Conservation (phyloP, 2,329 filamentous ascomycete species). For the Periconia digitata region DNA sequence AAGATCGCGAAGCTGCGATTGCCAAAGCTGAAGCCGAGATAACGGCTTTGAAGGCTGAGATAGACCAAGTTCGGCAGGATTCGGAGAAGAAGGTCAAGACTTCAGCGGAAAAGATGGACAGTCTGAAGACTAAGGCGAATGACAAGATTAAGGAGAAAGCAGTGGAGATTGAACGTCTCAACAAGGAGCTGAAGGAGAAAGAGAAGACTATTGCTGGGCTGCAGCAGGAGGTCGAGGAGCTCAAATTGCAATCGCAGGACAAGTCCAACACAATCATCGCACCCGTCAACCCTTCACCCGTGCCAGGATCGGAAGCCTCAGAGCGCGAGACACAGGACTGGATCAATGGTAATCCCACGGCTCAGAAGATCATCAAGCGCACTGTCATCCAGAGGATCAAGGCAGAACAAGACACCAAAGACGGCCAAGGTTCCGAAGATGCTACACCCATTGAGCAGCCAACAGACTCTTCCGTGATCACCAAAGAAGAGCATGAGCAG, state of each 20-base stretch:
- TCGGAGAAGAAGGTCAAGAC: slow-evolving; percentile 28
- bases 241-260: slow-evolving; percentile 12
- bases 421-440: slow-evolving; percentile 17
- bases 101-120: slow-evolving; percentile 12
- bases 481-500: slow-evolving; percentile 41
- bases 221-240: slow-evolving; percentile 11
- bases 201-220: slow-evolving; percentile 1
- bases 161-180: slow-evolving; percentile 32
- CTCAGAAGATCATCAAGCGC: slow-evolving; percentile 13
- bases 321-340: slow-evolving; percentile 10
- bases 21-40: slow-evolving; percentile 14
- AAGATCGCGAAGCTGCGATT: slow-evolving; percentile 23
- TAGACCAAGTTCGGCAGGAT: slow-evolving; percentile 14
- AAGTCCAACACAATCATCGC: background rate
- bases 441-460: slow-evolving; percentile 4
- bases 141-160: slow-evolving; percentile 60
- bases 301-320: slow-evolving; percentile 2
- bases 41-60: slow-evolving; percentile 46
- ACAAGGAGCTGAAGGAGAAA: slow-evolving; percentile 13
- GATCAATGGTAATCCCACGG: slow-evolving; percentile 1
- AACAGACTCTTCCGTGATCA: slow-evolving; percentile 6
- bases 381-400: slow-evolving; percentile 43
- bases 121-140: slow-evolving; percentile 60
- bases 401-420: slow-evolving; percentile 12
- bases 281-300: background rate